A percentile compares a stretch with the other conserved stretches of the same genome.
phyloP scores from a whole-genome alignment of 192 early-diverging fungal species.

The Phycomyces blakesleeanus region DNA sequence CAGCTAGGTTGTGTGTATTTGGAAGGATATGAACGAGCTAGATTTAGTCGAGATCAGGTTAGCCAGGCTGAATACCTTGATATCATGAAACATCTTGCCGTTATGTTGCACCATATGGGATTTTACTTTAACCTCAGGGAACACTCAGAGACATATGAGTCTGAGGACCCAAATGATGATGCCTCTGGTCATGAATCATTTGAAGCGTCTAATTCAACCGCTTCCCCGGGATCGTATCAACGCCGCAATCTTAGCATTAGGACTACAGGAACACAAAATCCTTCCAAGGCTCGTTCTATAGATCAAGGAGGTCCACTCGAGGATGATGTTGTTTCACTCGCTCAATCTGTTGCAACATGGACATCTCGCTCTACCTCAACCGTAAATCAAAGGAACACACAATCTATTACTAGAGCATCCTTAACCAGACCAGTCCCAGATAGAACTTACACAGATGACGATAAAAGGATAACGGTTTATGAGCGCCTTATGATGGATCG shows the following conservation, averaged over 20 bases:
- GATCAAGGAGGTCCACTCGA: background rate
- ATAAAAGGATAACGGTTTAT: background rate
- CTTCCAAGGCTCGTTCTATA: background rate
- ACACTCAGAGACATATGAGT: background rate
- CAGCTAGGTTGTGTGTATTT: slow-evolving; percentile 48
- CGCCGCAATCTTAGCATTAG: background rate
- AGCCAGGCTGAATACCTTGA: slow-evolving; percentile 46
- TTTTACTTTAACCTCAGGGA: slow-evolving; percentile 27
- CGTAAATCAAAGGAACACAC: background rate
- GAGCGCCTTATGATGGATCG: background rate
- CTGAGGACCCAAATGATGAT: background rate
- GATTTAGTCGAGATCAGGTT: slow-evolving; percentile 40
- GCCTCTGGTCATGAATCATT: too few relatives aligned
- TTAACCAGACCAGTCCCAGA: background rate
- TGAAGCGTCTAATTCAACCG: background rate
- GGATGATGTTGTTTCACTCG: background rate
- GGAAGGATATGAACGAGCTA: slow-evolving; percentile 53
- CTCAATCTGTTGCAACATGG: background rate
- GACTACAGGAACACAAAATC: too few relatives aligned
- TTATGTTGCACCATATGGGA: slow-evolving; percentile 44
- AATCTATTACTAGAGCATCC: background rate
- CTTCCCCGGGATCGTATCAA: background rate
- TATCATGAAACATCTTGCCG: slow-evolving; percentile 47
- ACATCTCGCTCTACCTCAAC: background rate
- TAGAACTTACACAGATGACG: background rate